Percentiles rank a stretch among this genome's conserved stretches.
Conservation (phyloP, 345 rosid genomes). For the Brassica nigra region DNA sequence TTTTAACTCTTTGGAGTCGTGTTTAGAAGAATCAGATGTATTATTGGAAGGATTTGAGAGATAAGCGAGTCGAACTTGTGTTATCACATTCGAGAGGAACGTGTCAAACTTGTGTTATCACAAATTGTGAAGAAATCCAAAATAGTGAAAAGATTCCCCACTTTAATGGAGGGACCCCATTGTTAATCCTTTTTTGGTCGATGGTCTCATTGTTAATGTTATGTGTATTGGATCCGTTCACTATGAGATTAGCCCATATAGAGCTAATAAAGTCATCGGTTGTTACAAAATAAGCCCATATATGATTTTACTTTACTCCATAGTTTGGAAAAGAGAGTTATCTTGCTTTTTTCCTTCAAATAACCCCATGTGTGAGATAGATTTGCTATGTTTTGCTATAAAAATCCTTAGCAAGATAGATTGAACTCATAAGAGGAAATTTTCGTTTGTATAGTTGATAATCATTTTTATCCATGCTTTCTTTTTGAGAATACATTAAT, state of each 20-base stretch:
- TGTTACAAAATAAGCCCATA: background rate
- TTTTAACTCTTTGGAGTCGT: background rate
- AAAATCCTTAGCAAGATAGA: too few species aligned
- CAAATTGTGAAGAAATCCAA: background rate
- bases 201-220: background rate
- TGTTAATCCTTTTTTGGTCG: background rate
- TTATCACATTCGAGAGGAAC: background rate
- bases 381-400: too few species aligned
- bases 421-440: too few species aligned
- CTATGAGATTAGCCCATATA: background rate
- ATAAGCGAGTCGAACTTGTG: background rate
- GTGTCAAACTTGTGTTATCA: slow-evolving; percentile 2
- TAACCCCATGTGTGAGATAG: too few species aligned
- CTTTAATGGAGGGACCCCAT: background rate
- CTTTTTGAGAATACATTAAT: too few species aligned
- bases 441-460: too few species aligned
- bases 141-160: background rate
- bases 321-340: too few species aligned
- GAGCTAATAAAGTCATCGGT: background rate
- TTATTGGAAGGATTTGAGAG: background rate
- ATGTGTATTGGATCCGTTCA: background rate
- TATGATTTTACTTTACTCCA: too few species aligned
- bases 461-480: too few species aligned
- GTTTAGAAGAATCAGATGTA: background rate
- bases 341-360: too few species aligned